phyloP scores from a whole-genome alignment of 2,329 filamentous ascomycete genomes.

The Cytospora piceicola region DNA sequence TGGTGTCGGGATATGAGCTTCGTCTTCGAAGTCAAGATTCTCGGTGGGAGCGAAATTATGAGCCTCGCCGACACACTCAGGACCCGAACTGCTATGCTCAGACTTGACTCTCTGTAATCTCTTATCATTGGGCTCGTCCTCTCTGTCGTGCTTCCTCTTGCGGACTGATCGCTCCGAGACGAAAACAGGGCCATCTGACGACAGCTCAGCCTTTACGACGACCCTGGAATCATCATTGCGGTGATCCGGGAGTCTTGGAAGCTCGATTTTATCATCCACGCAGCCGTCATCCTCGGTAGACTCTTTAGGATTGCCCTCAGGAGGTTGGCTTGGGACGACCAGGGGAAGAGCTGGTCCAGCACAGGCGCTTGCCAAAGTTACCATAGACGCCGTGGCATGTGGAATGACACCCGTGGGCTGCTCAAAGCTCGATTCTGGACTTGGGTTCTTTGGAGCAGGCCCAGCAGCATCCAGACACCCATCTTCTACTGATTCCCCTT shows the following conservation, averaged over 20 bases:
- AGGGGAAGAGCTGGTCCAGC: not conserved
- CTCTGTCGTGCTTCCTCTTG: constrained; percentile 49
- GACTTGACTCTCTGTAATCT: constrained; percentile 47
- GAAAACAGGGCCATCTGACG: constrained; percentile 56
- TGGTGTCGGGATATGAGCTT: constrained; percentile 48
- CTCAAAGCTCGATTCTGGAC: not conserved
- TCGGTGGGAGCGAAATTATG: constrained; percentile 50
- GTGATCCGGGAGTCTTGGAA: constrained; percentile 39
- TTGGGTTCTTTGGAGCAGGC: constrained; percentile 1
- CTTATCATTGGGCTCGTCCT: constrained; percentile 29
- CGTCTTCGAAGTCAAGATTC: constrained; percentile 64
- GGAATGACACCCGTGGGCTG: not conserved
- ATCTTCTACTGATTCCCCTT: not conserved
- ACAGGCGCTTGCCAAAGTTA: not conserved
- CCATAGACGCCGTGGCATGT: not conserved
- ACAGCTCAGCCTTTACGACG: constrained; percentile 55
- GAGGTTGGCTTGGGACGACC: not conserved
- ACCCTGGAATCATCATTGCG: constrained; percentile 8
- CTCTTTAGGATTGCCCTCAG: constrained; percentile 10
- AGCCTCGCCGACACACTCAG: constrained; percentile 36
- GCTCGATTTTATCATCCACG: constrained; percentile 26
- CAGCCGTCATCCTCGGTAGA: not conserved
- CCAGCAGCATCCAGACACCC: not conserved
- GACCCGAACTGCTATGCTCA: constrained; percentile 44
- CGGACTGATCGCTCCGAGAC: constrained; percentile 54